Base-by-base conservation (phyloP, 2,329 filamentous ascomycete species). In the Nemania diffusa region DNA sequence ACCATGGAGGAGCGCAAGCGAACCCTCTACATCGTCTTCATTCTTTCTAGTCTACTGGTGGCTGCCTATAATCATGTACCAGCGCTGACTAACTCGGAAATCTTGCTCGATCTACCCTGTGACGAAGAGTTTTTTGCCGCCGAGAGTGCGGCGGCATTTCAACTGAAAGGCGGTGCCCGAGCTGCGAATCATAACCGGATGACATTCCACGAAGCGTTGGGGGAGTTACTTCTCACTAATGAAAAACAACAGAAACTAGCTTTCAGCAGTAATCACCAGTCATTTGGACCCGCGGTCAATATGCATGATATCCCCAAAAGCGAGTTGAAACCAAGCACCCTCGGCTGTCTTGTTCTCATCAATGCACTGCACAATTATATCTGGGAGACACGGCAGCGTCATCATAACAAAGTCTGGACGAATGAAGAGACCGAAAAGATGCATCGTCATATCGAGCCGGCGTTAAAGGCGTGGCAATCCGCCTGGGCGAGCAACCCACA, bases 301-400 rank as follows among this genome's bases (percentile, higher is more conserved):
- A 67, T 81, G 8, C 81, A 83, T 50, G 86, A 90, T 8, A 75
- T 85, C 1, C 81, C 86, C 1, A 83, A 86, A 70, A 89, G 84
- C 60, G 89, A 93, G 37, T 83, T 96, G 55, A 89, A 88, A 71
- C 93, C 94, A 0, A 97, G 95, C 80, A 94, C 94, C 0, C 97
- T 97, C 78, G 96, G 95, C 8, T 97, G 94, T 77, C 84, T 97
- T 32, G 87, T 97, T 5, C 82, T 99, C 69, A 97, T 98, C 77
- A 95, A 97, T 76, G 94, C 96, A 3, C 84, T 98, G 26, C 96
- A 98, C 81, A 97, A 97, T 73, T 97, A 97, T 79, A 97, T 98
- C 51, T 98, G 96, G 96, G 95, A 98, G 80, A 97, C 94, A 0
- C 87, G 95, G 26, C 94, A 97, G 79, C 86, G 94, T 59, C 94